Evolutionary conservation across 1,284 basidiomycete species (phyloP).

Genomic region (Moesziomyces sp.): DNA sequence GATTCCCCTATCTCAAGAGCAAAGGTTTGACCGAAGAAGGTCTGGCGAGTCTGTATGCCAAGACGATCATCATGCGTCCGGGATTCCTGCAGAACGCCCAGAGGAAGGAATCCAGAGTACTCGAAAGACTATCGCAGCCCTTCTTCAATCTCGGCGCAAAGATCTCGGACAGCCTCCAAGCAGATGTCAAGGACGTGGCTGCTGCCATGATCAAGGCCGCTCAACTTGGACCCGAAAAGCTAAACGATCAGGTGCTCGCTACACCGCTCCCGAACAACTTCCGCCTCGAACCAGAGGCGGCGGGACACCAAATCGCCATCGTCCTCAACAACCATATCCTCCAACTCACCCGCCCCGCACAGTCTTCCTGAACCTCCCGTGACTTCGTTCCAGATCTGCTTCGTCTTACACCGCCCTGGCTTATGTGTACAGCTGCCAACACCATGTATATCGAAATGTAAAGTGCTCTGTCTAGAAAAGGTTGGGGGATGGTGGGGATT

Average conservation of each 20-base stretch:
- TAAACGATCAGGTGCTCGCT: constrained; percentile 8
- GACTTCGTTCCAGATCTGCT: too few relatives aligned
- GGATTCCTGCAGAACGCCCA: constrained; percentile 70
- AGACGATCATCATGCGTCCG: constrained; percentile 78
- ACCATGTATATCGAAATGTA: neutral
- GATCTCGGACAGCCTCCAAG: constrained; percentile 11
- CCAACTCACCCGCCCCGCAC: neutral
- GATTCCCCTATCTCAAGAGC: constrained; percentile 65
- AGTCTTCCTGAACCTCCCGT: neutral
- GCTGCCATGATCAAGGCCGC: constrained; percentile 42
- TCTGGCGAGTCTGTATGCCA: constrained; percentile 75
- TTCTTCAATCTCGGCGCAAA: constrained; percentile 7
- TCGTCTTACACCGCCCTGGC: too few relatives aligned
- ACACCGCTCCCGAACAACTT: constrained; percentile 6
- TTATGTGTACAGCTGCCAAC: too few relatives aligned
- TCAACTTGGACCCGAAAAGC: constrained; percentile 12
- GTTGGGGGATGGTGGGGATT: neutral
- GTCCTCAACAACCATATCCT: constrained; percentile 14
- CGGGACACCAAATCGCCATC: constrained; percentile 6
- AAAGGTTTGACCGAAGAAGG: constrained; percentile 80
- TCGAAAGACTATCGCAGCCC: constrained; percentile 61
- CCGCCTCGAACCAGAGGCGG: constrained; percentile 10
- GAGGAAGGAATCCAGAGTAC: constrained; percentile 62
- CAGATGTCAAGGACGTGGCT: constrained; percentile 24
- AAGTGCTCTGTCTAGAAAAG: neutral